Evolutionary conservation across 1,284 basidiomycete species (phyloP).

Genomic region (Acaromyces ingoldii): DNA sequence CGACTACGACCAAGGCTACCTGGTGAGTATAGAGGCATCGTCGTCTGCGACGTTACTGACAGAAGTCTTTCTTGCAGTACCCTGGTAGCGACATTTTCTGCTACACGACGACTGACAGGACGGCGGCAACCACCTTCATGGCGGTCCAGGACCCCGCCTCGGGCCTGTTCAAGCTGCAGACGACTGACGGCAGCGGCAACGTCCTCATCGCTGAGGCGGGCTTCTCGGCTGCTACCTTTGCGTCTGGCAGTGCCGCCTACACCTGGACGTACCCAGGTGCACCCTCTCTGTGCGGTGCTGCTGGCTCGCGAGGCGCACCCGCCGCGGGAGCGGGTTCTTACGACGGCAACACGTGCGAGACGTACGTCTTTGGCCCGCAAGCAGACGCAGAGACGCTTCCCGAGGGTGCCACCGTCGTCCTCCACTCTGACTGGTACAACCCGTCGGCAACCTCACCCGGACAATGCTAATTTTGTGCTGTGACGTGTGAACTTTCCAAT

Average conservation of each 20-base stretch:
- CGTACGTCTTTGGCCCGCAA: not conserved
- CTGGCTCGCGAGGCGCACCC: too few relatives aligned
- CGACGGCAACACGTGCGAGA: not conserved
- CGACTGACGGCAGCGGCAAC: not conserved
- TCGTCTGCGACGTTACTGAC: not conserved
- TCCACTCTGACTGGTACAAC: too few relatives aligned
- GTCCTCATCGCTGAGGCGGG: not conserved
- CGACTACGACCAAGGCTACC: not conserved
- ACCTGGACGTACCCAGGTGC: not conserved
- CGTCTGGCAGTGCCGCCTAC: not conserved
- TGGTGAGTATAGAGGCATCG: not conserved
- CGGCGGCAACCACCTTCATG: not conserved
- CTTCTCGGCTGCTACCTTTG: not conserved
- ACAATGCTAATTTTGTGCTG: too few relatives aligned
- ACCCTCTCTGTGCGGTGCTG: not conserved
- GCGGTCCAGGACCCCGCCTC: not conserved
- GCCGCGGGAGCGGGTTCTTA: not conserved
- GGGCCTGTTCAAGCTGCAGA: not conserved
- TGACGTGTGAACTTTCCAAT: too few relatives aligned
- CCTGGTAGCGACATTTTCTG: not conserved
- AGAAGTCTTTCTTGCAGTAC: not conserved
- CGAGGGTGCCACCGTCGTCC: too few relatives aligned
- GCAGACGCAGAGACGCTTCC: too few relatives aligned
- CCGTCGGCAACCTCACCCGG: too few relatives aligned
- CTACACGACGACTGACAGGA: not conserved